A percentile compares a stretch with the other conserved stretches of the same genome.
These are phyloP conservation scores for Aspergillus ruber DNA, from an alignment of 2,329 filamentous ascomycete species.

Conservation along the genomic window DNA sequence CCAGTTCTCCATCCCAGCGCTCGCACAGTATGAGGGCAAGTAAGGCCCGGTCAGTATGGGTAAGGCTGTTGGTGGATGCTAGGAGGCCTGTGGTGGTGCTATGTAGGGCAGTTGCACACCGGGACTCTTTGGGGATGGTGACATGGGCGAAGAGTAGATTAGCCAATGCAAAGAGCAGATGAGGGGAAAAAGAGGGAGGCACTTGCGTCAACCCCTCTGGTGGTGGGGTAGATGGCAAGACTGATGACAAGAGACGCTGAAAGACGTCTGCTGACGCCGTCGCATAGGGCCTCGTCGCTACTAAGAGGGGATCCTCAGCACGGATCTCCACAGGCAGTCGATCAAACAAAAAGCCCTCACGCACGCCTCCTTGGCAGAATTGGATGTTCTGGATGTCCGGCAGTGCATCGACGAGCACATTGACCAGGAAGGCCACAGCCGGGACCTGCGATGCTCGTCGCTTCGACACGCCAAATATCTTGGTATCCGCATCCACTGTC, in stretches of 20 bases:
- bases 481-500: slow-evolving; percentile 30
- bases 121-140: slow-evolving; percentile 47
- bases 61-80: slow-evolving; percentile 63
- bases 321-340: slow-evolving; percentile 56
- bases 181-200: slow-evolving; percentile 38
- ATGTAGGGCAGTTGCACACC: slow-evolving; percentile 65
- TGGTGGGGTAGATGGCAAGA: slow-evolving; percentile 36
- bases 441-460: slow-evolving; percentile 74
- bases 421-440: slow-evolving; percentile 74
- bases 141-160: slow-evolving; percentile 54
- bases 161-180: slow-evolving; percentile 51
- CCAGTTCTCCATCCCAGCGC: slow-evolving; percentile 64
- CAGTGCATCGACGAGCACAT: slow-evolving; percentile 63
- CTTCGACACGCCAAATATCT: slow-evolving; percentile 68
- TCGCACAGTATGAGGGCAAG: slow-evolving; percentile 66
- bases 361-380: slow-evolving; percentile 82
- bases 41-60: slow-evolving; percentile 64
- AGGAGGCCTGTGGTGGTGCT: slow-evolving; percentile 63
- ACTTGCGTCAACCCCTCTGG: slow-evolving; percentile 16
- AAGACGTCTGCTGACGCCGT: slow-evolving; percentile 44
- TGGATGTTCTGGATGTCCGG: slow-evolving; percentile 66
- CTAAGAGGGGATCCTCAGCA: slow-evolving; percentile 60
- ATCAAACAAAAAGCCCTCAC: slow-evolving; percentile 75
- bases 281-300: slow-evolving; percentile 52
- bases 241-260: slow-evolving; percentile 41